Conservation (phyloP, 2,329 filamentous ascomycete species). For the Nigrospora sphaerica region DNA sequence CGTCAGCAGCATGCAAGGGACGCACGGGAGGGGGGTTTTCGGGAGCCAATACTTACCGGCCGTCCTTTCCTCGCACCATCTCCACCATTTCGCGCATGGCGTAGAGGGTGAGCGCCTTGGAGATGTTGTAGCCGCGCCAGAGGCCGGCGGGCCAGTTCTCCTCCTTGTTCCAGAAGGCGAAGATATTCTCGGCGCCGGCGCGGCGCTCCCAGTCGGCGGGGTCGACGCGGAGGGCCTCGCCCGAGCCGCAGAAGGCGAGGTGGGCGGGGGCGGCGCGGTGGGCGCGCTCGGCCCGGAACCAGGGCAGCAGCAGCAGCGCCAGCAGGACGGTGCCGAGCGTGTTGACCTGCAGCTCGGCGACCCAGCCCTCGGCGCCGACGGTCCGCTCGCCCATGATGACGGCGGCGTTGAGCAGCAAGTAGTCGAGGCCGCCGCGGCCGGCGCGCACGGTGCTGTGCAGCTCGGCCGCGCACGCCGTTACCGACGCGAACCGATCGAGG, state of each 20-base stretch:
- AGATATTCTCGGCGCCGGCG: neutral
- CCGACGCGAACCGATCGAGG: neutral
- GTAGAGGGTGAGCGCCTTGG: neutral
- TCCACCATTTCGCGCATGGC: neutral
- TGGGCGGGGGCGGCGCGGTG: neutral
- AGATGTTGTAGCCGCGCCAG: neutral
- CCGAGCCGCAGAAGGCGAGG: neutral
- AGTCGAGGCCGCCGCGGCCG: neutral
- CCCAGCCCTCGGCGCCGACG: neutral
- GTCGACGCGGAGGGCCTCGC: neutral
- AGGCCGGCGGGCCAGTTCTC: neutral
- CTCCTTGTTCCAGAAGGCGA: neutral
- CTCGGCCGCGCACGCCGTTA: neutral
- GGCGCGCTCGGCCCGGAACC: neutral
- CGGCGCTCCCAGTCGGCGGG: neutral
- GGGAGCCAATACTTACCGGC: neutral
- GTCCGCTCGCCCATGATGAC: neutral
- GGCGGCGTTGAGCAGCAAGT: neutral
- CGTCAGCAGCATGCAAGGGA: neutral
- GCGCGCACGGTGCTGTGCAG: neutral
- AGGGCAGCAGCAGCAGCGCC: neutral
- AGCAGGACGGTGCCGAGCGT: neutral
- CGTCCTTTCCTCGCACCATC: neutral
- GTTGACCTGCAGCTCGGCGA: neutral
- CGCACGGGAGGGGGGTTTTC: no score